Base-by-base conservation (phyloP, 2,329 filamentous ascomycete species). In the Aureobasidium subglaciale region DNA sequence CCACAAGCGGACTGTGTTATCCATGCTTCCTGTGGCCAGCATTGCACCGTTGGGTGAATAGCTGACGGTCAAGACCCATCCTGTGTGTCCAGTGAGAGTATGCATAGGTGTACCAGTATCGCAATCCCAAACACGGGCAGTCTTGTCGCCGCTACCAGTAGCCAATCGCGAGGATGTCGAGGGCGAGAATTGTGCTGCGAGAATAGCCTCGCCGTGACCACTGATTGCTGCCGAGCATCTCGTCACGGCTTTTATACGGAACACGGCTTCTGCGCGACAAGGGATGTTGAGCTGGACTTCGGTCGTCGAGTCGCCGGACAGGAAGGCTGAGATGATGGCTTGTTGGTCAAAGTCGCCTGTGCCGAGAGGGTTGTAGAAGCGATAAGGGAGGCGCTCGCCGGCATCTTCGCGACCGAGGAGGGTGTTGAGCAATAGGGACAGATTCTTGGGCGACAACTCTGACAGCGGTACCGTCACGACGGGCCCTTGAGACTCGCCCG, bases 61-160 rank as follows among this genome's bases (percentile, higher is more conserved):
- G 55, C 84, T 83, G 3, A 96, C 89, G 2, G 85, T 88, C 56
- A 97, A 72, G 3, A 97, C 90, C 91, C 91, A 96, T 59, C 87
- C 87, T 2, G 86, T 85, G 70, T 97, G 93, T 0, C 90, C 90
- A 63, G 89, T 87, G 46, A 97, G 73, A 0, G 90, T 97, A 70
- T 88, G 82, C 59, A 89, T 81, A 0, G 91, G 90, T 10, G 90
- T 96, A 45, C 91, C 91, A 0, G 90, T 96, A 65, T 96, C 89
- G 46, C 90, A 91, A 65, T 99, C 91, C 90, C 90, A 96, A 73
- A 97, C 86, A 56, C 92, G 78, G 0, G 91, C 92, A 1, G 91
- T 96, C 63, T 87, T 87, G 67, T 99, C 93, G 43, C 93, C 93
- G 59, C 87, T 90, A 0, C 92, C 93, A 1, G 89, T 96, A 0